These are phyloP conservation scores for Phytophthora constricta DNA, from an alignment of 352 stramenopile genomes.

Conservation along the genomic window DNA sequence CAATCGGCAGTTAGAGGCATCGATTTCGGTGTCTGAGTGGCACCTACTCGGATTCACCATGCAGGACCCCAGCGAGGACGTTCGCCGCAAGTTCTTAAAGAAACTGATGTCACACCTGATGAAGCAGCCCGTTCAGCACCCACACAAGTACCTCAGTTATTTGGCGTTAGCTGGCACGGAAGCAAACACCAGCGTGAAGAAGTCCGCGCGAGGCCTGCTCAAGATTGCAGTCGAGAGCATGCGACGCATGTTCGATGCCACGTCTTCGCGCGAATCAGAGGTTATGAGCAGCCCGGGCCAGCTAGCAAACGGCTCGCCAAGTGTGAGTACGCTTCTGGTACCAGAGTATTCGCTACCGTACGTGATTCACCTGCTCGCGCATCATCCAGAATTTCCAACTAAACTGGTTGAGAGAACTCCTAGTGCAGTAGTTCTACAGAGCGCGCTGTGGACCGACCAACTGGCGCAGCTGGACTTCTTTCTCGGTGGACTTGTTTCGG, in stretches of 20 bases:
- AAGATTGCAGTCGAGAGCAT: conserved; percentile 70
- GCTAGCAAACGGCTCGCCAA: conserved; percentile 5
- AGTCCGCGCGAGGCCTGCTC: conserved; percentile 56
- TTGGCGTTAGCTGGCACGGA: conserved; percentile 75
- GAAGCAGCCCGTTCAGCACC: conserved; percentile 61
- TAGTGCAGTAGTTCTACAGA: conserved; percentile 32
- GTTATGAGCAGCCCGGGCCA: conserved; percentile 23
- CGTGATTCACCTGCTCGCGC: conserved; percentile 83
- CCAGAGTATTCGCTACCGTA: conserved; percentile 86
- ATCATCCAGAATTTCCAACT: conserved; percentile 73
- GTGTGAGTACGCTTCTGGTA: conserved; percentile 68
- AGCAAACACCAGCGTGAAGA: conserved; percentile 55
- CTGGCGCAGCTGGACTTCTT: conserved; percentile 73
- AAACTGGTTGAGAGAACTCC: conserved; percentile 42
- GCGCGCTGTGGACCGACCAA: conserved; percentile 66
- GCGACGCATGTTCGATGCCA: conserved; percentile 75
- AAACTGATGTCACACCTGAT: conserved; percentile 78
- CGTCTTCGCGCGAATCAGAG: conserved; percentile 31
- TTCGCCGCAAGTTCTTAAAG: conserved; percentile 75
- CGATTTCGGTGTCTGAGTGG: conserved; percentile 67
- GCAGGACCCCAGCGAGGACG: conserved; percentile 77
- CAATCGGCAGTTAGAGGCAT: conserved; percentile 56
- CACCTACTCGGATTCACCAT: conserved; percentile 80
- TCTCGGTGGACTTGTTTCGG: conserved; percentile 70
- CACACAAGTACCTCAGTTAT: conserved; percentile 86